Evolutionary conservation across 2,329 filamentous ascomycete species (phyloP), one percentile per base, ranked within the genome.

Genomic region (Calcarisporium arbuscula): DNA sequence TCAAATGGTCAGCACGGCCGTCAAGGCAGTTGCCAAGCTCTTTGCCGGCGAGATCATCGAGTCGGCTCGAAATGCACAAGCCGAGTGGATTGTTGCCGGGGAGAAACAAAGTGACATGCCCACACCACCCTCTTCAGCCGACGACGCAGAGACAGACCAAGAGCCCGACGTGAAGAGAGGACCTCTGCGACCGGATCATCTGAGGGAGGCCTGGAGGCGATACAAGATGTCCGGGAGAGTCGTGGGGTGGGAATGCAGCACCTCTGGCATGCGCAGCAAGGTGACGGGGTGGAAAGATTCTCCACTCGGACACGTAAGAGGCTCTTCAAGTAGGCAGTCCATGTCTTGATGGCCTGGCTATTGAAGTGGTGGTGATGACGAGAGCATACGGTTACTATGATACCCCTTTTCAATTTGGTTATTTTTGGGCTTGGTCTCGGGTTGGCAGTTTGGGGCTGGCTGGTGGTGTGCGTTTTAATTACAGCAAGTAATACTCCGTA

Each of bases 41-140:
- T 88, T 85, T 53, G 74, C 84, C 5, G 84, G 82, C 34, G 80
- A 87, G 42, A 68, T 90, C 30, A 81, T 89, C 42, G 83, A 87
- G 54, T 65, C 70, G 31, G 83, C 85, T 8, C 72, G 82, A 33
- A 70, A 74, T 28, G 73, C 88, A 9, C 84, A 88, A 52, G 68
- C 70, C 39, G 81, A 89, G 58, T 86, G 81, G 82, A 65, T 81
- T 20, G 64, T 67, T 2, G 68, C 72, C 6, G 70, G 67, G 39
- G 77, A 80, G 54, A 66, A 67, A 36, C 76, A 80, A 46, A 67
- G 65, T 8, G 74, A 75, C 8, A 50, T 72, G 3, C 62, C 68
- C 2, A 62, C 59, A 6, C 63, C 64, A 11, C 62, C 65, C 5
- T 53, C 56, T 6, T 58, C 57, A 16, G 52, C 50, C 12, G 47